Percentiles rank a stretch among this genome's conserved stretches.
Evolutionary conservation across 1,284 basidiomycete species (phyloP).

Genomic region (Leccinum subfulvum): DNA sequence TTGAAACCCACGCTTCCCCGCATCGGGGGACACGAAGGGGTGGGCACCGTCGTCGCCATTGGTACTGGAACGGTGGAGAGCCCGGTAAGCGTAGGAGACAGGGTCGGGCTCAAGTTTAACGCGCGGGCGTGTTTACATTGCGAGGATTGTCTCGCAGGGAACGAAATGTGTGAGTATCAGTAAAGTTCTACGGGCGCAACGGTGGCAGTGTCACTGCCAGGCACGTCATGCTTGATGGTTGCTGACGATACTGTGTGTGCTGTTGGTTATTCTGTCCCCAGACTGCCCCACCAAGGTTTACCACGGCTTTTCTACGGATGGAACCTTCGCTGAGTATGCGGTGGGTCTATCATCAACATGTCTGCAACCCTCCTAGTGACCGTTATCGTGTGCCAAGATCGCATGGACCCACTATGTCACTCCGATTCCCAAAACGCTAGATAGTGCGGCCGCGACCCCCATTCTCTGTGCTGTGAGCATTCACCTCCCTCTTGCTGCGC

Average conservation of each 20-base stretch:
- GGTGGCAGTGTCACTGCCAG: background rate
- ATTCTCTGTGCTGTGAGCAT: slow-evolving; percentile 61
- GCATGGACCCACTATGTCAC: slow-evolving; percentile 65
- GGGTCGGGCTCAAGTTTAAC: slow-evolving; percentile 77
- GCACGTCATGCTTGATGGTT: background rate
- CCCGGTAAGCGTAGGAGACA: slow-evolving; percentile 56
- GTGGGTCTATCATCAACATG: slow-evolving; percentile 30
- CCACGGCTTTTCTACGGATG: slow-evolving; percentile 63
- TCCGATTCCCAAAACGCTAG: slow-evolving; percentile 57
- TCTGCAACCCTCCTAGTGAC: background rate
- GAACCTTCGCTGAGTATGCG: slow-evolving; percentile 50
- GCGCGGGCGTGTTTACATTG: slow-evolving; percentile 63
- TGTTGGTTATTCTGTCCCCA: slow-evolving; percentile 6
- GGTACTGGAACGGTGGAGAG: slow-evolving; percentile 45
- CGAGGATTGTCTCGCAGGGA: slow-evolving; percentile 56
- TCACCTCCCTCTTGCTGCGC: background rate
- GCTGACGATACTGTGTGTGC: background rate
- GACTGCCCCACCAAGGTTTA: slow-evolving; percentile 43
- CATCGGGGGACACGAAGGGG: slow-evolving; percentile 72
- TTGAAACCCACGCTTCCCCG: slow-evolving; percentile 49
- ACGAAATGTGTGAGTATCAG: slow-evolving; percentile 47
- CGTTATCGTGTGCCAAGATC: slow-evolving; percentile 32
- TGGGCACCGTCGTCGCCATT: slow-evolving; percentile 64
- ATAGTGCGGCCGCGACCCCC: slow-evolving; percentile 59
- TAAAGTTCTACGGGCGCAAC: background rate